Evolutionary conservation across 352 stramenopile species (phyloP).

Genomic region (Pythium phragmitis): DNA sequence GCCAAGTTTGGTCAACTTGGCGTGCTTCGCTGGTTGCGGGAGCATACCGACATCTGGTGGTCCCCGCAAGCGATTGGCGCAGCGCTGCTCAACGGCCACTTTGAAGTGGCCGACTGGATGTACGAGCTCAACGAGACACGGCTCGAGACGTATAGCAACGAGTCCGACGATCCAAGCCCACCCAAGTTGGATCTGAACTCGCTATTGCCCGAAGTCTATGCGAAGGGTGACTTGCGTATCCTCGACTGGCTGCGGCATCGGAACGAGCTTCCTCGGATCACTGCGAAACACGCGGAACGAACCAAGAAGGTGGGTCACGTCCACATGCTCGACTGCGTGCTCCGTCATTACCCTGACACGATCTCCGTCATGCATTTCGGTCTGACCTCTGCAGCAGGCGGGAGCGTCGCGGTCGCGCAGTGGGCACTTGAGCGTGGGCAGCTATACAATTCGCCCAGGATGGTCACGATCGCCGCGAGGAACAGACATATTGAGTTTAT

Average conservation of each 20-base stretch:
- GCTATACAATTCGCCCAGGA: background rate
- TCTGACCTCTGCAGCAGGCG: background rate
- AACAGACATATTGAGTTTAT: conserved; percentile 14
- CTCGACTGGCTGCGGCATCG: conserved; percentile 8
- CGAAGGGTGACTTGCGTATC: background rate
- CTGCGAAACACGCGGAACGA: background rate
- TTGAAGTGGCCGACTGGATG: conserved; percentile 7
- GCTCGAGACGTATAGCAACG: background rate
- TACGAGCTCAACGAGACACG: background rate
- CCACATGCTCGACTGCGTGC: conserved; percentile 6
- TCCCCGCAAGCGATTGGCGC: background rate
- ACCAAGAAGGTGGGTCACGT: conserved; percentile 3
- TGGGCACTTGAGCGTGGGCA: background rate
- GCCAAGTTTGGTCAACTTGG: background rate
- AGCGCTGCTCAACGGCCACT: background rate
- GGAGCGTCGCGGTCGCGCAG: conserved; percentile 7
- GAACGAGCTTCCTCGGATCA: background rate
- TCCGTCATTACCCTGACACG: background rate
- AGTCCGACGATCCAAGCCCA: background rate
- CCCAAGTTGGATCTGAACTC: background rate
- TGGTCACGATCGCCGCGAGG: background rate
- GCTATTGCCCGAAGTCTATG: background rate
- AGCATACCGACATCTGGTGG: background rate
- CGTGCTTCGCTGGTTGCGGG: background rate
- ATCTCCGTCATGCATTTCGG: background rate